Conservation (phyloP, 768 basidiomycete genomes). For the Amanita thiersii region DNA sequence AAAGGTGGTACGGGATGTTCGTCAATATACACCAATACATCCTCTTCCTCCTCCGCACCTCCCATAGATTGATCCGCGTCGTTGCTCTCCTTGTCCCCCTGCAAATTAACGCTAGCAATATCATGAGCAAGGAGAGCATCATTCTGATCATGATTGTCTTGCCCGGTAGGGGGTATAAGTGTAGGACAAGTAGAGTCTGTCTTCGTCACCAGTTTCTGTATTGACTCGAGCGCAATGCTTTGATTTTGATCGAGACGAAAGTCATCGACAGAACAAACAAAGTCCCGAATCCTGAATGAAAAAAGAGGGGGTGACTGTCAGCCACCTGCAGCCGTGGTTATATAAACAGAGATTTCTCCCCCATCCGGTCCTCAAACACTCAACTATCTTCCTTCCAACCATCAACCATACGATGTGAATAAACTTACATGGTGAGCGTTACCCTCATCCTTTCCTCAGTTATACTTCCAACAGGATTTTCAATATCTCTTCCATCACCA, state of each 20-base stretch:
- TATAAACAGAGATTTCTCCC: no score
- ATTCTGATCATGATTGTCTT: neutral
- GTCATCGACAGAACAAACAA: slow-evolving; percentile 3
- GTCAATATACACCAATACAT: neutral
- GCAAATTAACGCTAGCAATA: neutral
- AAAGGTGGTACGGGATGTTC: neutral
- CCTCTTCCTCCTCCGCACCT: neutral
- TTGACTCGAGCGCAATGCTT: neutral
- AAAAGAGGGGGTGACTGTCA: no score
- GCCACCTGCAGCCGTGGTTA: no score
- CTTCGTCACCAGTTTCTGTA: neutral
- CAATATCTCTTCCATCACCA: neutral
- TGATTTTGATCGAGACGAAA: neutral
- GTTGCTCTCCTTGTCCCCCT: neutral
- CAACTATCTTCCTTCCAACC: no score
- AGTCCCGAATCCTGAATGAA: slow-evolving; percentile 8
- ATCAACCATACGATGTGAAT: neutral
- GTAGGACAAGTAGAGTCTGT: neutral
- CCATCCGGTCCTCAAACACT: no score
- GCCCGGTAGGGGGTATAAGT: neutral
- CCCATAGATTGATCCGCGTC: neutral
- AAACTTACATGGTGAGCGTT: slow-evolving; percentile 1
- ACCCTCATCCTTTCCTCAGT: neutral
- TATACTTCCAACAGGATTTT: neutral
- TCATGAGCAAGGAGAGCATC: no score